These are phyloP conservation scores for Boletus patriciae DNA, from an alignment of 768 basidiomycete species.

Conservation along the genomic window DNA sequence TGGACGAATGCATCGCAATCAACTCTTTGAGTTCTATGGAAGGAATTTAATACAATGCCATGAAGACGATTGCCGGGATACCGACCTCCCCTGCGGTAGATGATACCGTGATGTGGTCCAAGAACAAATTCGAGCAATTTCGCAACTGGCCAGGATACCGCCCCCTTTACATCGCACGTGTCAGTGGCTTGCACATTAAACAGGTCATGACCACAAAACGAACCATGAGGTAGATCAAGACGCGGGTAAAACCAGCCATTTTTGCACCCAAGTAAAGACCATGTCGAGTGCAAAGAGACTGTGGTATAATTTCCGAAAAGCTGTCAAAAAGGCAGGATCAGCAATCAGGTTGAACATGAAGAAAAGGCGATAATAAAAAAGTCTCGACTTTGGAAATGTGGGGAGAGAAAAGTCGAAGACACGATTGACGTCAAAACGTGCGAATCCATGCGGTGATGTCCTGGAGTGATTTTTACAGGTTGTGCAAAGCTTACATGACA, in stretches of 20 bases:
- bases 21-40: slow-evolving; percentile 77
- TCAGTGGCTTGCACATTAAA: background rate
- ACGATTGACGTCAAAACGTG: background rate
- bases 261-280: slow-evolving; percentile 87
- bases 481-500: slow-evolving; percentile 65
- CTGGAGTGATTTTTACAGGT: background rate
- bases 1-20: slow-evolving; percentile 82
- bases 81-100: slow-evolving; percentile 72
- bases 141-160: slow-evolving; percentile 84
- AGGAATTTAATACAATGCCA: background rate
- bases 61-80: background rate
- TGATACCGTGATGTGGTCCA: slow-evolving; percentile 86
- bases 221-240: slow-evolving; percentile 70
- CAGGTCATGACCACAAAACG: background rate
- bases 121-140: slow-evolving; percentile 76
- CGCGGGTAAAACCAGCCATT: slow-evolving; percentile 69
- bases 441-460: background rate
- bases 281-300: slow-evolving; percentile 88
- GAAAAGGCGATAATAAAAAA: background rate
- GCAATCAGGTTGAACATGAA: background rate
- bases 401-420: background rate
- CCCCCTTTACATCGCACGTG: slow-evolving; percentile 42
- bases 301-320: slow-evolving; percentile 90
- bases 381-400: background rate
- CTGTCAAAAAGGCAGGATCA: slow-evolving; percentile 39